Evolutionary conservation across 2,329 filamentous ascomycete genomes (phyloP).

Genomic region (Periglandula ipomoeae): DNA sequence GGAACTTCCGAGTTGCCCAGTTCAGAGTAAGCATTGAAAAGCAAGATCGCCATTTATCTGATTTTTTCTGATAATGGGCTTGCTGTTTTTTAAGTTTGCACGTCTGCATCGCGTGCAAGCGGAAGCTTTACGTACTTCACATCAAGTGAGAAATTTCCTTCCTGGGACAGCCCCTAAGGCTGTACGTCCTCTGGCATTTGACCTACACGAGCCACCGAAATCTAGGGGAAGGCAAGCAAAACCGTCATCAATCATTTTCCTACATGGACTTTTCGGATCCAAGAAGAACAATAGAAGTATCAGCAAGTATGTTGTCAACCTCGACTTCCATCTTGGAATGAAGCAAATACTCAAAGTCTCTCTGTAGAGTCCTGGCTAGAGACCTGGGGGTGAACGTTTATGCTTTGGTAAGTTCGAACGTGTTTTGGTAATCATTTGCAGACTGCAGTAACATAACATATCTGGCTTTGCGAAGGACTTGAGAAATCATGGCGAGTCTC

Average conservation of each 20-base stretch:
- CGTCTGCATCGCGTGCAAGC: neutral
- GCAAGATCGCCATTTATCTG: neutral
- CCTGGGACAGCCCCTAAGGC: neutral
- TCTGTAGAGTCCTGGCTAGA: constrained; percentile 61
- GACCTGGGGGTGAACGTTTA: constrained; percentile 76
- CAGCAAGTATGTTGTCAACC: constrained; percentile 63
- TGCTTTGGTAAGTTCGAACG: constrained; percentile 51
- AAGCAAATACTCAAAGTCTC: neutral
- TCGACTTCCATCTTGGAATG: neutral
- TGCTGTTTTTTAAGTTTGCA: neutral
- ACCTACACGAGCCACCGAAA: constrained; percentile 53
- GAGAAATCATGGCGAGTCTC: constrained; percentile 87
- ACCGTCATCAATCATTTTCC: constrained; percentile 64
- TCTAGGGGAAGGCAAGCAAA: constrained; percentile 26
- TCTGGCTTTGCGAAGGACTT: constrained; percentile 53
- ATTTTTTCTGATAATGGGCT: neutral
- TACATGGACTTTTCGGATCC: constrained; percentile 90
- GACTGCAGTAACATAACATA: neutral
- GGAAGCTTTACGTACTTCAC: neutral
- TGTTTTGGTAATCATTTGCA: neutral
- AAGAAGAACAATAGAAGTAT: constrained; percentile 93
- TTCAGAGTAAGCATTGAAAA: too few relatives aligned
- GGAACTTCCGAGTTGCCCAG: too few relatives aligned
- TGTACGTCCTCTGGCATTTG: constrained; percentile 45
- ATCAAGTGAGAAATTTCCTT: neutral